Base-by-base conservation (phyloP, 1,139 yeast genomes). In the Meyerozyma elateridarum region DNA sequence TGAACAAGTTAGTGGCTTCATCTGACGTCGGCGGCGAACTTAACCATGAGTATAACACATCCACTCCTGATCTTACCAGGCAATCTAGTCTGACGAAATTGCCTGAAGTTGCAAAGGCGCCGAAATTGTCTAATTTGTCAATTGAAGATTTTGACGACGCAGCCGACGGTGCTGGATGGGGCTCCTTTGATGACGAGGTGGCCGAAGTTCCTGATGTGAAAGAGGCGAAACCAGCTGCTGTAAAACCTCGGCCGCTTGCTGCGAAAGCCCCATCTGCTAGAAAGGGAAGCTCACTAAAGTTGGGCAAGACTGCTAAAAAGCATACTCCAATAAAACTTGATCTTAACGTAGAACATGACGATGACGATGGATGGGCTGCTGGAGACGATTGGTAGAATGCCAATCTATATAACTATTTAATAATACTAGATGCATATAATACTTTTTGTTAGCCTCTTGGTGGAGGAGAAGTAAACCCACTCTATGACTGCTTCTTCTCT, bases 11-110 rank as follows among this genome's bases (percentile, higher is more conserved):
- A 5, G 61, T 64, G 2, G 49, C 64, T 2, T 38, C 60, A 4
- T 47, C 59, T 3, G 58, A 48, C 1, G 50, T 55, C 2, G 54
- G 51, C 9, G 71, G 72, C 1, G 53, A 54, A 22, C 45, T 68
- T 41, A 61, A 68, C 38, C 49, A 58, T 12, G 62, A 62, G 8
- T 57, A 64, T 39, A 61, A 65, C 39, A 45, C 53, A 19, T 64
- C 72, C 1, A 66, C 72, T 3, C 70, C 73, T 0, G 73, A 65
- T 34, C 46, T 66, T 26, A 56, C 61, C 4, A 41, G 59, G 25
- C 46, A 48, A 0, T 45, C 49, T 1, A 46, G 64, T 0, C 61
- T 64, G 3, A 42, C 49, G 4, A 30, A 41, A 9, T 44, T 41
- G 20, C 43, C 46, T 6, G 25, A 13, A 15, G 15, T 8, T 14